Conservation (phyloP, 2,329 filamentous ascomycete species). For the Ceratocystis cubensis region DNA sequence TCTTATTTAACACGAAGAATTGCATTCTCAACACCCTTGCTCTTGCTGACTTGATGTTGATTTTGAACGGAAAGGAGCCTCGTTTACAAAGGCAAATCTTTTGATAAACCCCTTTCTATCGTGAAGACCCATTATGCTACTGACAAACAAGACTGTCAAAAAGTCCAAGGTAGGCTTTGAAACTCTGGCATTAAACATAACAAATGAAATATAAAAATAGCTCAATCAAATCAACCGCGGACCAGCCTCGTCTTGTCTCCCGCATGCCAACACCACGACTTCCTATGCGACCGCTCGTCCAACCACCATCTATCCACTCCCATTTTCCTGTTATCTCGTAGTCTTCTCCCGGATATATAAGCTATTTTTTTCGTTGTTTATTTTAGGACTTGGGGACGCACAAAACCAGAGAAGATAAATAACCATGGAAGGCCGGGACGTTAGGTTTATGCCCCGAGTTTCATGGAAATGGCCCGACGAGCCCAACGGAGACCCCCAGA, state of each 20-base stretch:
- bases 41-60: background rate
- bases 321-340: background rate
- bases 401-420: background rate
- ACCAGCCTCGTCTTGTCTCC: no score
- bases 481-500: slow-evolving; percentile 17
- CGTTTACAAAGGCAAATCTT: no score
- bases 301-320: background rate
- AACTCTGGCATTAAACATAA: background rate
- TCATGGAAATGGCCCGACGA: slow-evolving; percentile 10
- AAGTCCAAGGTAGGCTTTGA: background rate
- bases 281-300: no score
- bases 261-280: no score
- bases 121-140: no score
- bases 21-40: background rate
- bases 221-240: no score
- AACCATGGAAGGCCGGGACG: background rate
- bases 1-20: slow-evolving; percentile 8
- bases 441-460: slow-evolving; percentile 13
- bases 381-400: background rate
- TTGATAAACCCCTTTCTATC: no score
- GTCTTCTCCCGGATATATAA: background rate
- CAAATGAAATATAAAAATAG: background rate
- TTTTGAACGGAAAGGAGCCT: background rate
- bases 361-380: background rate
- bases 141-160: no score